Base-by-base conservation (phyloP, 495 filamentous ascomycete genomes). In the Bacidia rubella region DNA sequence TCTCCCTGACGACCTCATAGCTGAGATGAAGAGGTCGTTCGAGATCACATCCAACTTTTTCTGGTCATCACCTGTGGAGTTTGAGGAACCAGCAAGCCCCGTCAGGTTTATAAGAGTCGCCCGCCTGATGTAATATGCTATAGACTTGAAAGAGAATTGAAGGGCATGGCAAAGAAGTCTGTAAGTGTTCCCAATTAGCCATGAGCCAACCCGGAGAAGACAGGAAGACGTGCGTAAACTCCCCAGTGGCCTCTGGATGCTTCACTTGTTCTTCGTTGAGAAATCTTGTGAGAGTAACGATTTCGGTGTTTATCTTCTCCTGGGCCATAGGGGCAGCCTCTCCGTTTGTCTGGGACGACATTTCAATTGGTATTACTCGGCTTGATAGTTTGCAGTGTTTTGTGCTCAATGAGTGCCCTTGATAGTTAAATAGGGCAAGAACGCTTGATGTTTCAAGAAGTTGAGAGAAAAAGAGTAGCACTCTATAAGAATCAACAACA, bases 31-130 rank as follows among this genome's bases (percentile, higher is more conserved):
- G 57, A 98, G 75, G 61, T 98, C 92, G 69, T 98, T 97, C 64
- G 89, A 87, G 63, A 98, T 97, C 29, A 98, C 92, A 66, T 98
- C 92, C 35, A 98, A 85, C 71, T 97, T 98, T 81, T 98, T 97
- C 66, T 98, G 92, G 65, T 96, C 93, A 68, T 98, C 92, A 39
- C 92, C 92, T 2, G 92, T 97, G 22, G 77, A 85, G 70, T 98
- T 98, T 55, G 89, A 85, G 55, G 89, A 93, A 26, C 92, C 92
- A 32, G 92, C 92, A 22, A 98, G 81, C 43, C 92, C 92, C 32
- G 87, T 89, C 40, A 98, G 79, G 73, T 96, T 95, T 68, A 96
- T 94, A 46, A 98, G 74, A n/a, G 88, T 90, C 24, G 92, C 90
- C 66, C 92, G 81, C 61, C 92, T 88, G 70, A 98, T 98, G 74